Conservation (phyloP, 805 yeast species). For the Maudiozyma pseudohumilis region DNA sequence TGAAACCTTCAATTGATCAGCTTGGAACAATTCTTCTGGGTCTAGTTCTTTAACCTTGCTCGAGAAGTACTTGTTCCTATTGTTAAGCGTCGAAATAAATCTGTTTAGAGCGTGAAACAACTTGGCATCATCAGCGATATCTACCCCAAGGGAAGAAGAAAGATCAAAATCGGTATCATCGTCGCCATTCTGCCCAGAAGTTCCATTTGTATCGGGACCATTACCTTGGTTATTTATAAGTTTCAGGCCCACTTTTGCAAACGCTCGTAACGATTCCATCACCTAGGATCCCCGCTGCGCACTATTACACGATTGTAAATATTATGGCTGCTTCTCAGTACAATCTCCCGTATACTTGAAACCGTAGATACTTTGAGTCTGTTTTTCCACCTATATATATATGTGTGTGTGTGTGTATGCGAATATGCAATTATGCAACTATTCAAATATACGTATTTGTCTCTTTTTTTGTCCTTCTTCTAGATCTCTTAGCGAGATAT, state of each 20-base stretch:
- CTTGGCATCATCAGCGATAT: conserved; percentile 11
- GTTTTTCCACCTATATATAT: too few species aligned
- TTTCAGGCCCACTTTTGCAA: conserved; percentile 5
- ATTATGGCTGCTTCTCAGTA: too few species aligned
- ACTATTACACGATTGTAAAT: too few species aligned
- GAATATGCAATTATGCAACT: too few species aligned
- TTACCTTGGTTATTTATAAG: conserved; percentile 3
- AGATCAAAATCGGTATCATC: not conserved
- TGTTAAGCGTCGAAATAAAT: conserved; percentile 14
- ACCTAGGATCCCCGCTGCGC: not conserved
- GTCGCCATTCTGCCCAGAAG: not conserved
- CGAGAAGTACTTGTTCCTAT: conserved; percentile 2
- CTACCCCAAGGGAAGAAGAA: not conserved
- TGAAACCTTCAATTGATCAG: not conserved
- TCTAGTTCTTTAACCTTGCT: not conserved
- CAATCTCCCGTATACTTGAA: too few species aligned
- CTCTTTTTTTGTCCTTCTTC: too few species aligned
- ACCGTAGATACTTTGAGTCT: too few species aligned
- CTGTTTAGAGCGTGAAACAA: conserved; percentile 18
- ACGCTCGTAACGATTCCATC: conserved; percentile 10
- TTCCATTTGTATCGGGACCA: not conserved
- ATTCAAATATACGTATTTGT: too few species aligned
- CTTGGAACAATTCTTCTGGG: not conserved
- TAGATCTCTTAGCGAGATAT: too few species aligned
- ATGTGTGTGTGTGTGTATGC: too few species aligned